Conservation (phyloP, 345 rosid species). For the Bruguiera sexangula region DNA sequence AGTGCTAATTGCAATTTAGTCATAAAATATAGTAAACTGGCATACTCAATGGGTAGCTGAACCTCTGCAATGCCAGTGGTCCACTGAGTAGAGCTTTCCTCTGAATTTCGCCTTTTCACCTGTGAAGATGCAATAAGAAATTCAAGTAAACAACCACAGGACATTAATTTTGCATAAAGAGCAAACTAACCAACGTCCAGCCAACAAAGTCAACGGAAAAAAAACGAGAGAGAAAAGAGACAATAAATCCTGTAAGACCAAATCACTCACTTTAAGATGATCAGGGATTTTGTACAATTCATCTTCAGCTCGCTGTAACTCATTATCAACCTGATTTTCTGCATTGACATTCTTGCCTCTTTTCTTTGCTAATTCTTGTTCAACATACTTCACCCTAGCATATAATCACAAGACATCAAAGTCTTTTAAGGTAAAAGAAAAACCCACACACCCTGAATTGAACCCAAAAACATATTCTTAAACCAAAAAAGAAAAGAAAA, state of each 20-base stretch:
- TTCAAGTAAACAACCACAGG: background rate
- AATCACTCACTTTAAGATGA: constrained; percentile 73
- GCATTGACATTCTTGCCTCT: constrained; percentile 59
- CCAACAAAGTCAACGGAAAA: background rate
- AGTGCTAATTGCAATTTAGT: constrained; percentile 2
- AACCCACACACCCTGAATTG: too few relatives aligned
- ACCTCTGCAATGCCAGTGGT: constrained; percentile 98
- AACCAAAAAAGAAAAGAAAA: too few relatives aligned
- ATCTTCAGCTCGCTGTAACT: constrained; percentile 73
- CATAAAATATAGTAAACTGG: background rate
- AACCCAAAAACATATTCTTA: too few relatives aligned
- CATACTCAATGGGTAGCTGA: constrained; percentile 94
- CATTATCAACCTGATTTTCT: constrained; percentile 58
- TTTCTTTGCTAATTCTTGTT: constrained; percentile 88
- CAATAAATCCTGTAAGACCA: background rate
- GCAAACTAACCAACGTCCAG: background rate
- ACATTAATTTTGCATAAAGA: background rate
- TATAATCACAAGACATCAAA: constrained; percentile 1
- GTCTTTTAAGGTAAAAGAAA: background rate
- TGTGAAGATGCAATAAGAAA: constrained; percentile 21
- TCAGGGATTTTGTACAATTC: constrained; percentile 87
- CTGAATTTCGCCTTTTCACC: constrained; percentile 86
- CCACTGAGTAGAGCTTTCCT: constrained; percentile 99
- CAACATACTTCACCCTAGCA: constrained; percentile 72
- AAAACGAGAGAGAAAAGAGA: too few relatives aligned